A percentile compares a stretch with the other conserved stretches of the same genome.
These are phyloP conservation scores for Pseudogymnoascus sp. DNA, from an alignment of 2,329 filamentous ascomycete genomes.

Conservation along the genomic window DNA sequence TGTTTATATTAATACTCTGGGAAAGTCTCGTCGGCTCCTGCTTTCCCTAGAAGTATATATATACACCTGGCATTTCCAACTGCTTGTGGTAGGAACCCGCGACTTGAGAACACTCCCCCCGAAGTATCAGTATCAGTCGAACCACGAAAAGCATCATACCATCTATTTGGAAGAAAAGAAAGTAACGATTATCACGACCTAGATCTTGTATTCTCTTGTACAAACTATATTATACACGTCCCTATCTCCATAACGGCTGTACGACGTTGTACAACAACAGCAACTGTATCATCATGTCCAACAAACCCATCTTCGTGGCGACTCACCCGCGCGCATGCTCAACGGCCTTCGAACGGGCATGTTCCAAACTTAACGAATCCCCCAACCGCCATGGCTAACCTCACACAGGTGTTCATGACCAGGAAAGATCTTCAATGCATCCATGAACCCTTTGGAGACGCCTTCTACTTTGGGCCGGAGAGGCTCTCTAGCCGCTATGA, in stretches of 20 bases:
- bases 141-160: neutral
- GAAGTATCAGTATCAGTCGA: neutral
- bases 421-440: conserved; percentile 75
- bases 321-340: conserved; percentile 95
- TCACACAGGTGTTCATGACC: conserved; percentile 88
- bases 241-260: neutral
- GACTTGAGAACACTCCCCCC: neutral
- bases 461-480: conserved; percentile 94
- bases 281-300: conserved; percentile 50
- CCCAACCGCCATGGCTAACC: conserved; percentile 8
- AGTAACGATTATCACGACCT: conserved; percentile 3
- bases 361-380: conserved; percentile 21
- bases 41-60: neutral
- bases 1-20: conserved; percentile 5
- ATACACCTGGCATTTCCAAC: neutral
- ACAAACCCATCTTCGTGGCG: conserved; percentile 80
- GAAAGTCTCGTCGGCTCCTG: neutral
- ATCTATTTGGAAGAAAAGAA: neutral
- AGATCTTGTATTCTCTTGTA: conserved; percentile 5
- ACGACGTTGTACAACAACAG: neutral
- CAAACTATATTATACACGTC: neutral
- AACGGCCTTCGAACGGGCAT: conserved; percentile 91
- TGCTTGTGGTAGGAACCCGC: neutral
- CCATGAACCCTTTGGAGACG: conserved; percentile 95
- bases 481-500: conserved; percentile 73